Evolutionary conservation across 2,329 filamentous ascomycete species (phyloP).

Genomic region (Nigrospora osmanthi): DNA sequence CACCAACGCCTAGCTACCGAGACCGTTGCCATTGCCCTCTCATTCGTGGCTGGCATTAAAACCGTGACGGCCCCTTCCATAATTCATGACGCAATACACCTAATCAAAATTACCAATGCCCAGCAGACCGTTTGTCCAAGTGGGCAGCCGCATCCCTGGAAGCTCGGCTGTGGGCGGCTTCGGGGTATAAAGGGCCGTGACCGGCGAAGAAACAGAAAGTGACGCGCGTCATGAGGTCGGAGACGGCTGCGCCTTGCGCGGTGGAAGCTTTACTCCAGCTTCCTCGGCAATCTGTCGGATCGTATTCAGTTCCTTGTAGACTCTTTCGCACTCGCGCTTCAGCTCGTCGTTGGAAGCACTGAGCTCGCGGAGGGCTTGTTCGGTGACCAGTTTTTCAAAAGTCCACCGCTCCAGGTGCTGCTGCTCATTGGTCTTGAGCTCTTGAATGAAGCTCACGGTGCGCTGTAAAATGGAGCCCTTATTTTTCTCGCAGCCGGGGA

Average conservation of each 20-base stretch:
- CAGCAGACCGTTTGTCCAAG: too few species aligned
- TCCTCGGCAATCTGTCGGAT: slow-evolving; percentile 66
- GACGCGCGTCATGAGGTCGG: slow-evolving; percentile 4
- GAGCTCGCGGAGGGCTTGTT: slow-evolving; percentile 83
- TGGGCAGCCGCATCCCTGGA: too few species aligned
- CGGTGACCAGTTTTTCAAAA: slow-evolving; percentile 79
- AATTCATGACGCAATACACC: too few species aligned
- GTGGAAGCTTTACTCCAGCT: slow-evolving; percentile 43
- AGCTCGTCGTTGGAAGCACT: slow-evolving; percentile 82
- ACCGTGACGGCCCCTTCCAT: too few species aligned
- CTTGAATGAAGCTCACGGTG: slow-evolving; percentile 87
- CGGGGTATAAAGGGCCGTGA: background rate
- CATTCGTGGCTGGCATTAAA: too few species aligned
- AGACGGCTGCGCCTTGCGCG: slow-evolving; percentile 29
- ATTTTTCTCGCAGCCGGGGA: slow-evolving; percentile 97
- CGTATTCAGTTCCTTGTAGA: slow-evolving; percentile 69
- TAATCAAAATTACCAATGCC: too few species aligned
- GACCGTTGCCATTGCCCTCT: too few species aligned
- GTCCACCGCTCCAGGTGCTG: slow-evolving; percentile 95
- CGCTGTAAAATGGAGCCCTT: slow-evolving; percentile 94
- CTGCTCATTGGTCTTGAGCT: slow-evolving; percentile 88
- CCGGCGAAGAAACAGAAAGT: too few species aligned
- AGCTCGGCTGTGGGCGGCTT: too few species aligned
- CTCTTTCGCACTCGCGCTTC: slow-evolving; percentile 70
- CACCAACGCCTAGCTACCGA: too few species aligned